phyloP scores from a whole-genome alignment of 192 early-diverging fungal species.

The Coemansia sp. region DNA sequence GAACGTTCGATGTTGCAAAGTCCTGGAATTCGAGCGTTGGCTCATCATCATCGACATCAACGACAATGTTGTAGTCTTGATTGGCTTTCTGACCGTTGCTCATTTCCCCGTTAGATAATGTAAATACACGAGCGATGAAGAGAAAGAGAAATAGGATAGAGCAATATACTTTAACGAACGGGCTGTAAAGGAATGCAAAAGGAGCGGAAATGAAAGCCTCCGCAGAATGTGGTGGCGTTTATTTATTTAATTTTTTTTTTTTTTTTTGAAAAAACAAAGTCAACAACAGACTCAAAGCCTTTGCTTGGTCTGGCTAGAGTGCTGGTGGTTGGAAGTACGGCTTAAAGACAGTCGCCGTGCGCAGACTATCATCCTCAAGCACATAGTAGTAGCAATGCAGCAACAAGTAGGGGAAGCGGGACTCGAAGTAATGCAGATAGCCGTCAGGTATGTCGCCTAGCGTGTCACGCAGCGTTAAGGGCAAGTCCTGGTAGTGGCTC shows the following conservation, averaged over 20 bases:
- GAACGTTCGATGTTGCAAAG: constrained; percentile 42
- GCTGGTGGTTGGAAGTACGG: constrained; percentile 63
- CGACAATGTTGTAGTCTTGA: constrained; percentile 54
- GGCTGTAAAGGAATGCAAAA: no score
- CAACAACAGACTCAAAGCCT: no score
- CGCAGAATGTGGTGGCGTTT: no score
- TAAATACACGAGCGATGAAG: neutral
- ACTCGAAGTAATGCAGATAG: constrained; percentile 87
- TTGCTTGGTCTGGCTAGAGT: no score
- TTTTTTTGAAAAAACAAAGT: no score
- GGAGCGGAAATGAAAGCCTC: neutral
- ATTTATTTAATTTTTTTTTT: no score
- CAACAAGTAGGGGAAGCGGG: constrained; percentile 84
- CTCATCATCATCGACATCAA: constrained; percentile 57
- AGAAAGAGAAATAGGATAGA: neutral
- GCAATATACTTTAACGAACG: neutral
- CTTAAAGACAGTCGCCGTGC: constrained; percentile 64
- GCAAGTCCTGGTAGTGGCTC: constrained; percentile 95
- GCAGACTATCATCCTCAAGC: constrained; percentile 59
- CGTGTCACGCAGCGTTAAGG: constrained; percentile 67
- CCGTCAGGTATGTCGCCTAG: constrained; percentile 85
- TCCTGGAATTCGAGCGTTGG: constrained; percentile 55
- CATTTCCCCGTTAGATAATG: constrained; percentile 17
- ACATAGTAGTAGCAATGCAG: constrained; percentile 88
- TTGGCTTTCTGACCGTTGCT: constrained; percentile 26